These are phyloP conservation scores for Metschnikowia gelsemii DNA, from an alignment of 805 yeast species.

Conservation along the genomic window DNA sequence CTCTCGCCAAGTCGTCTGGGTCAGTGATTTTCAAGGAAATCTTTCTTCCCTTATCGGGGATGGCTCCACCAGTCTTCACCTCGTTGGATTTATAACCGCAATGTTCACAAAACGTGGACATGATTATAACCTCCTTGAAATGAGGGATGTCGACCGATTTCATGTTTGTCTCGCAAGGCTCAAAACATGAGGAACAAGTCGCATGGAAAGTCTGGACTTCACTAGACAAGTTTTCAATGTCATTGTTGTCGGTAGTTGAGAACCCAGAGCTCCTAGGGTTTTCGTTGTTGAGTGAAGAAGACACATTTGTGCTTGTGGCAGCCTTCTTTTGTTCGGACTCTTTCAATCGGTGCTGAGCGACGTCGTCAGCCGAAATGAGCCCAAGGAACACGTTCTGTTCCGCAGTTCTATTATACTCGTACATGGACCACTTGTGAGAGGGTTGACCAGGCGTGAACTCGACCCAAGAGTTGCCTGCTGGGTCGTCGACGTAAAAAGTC, in stretches of 20 bases:
- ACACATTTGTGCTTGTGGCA: conserved; percentile 37
- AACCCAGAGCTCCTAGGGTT: conserved; percentile 54
- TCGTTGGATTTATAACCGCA: conserved; percentile 98
- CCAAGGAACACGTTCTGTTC: conserved; percentile 88
- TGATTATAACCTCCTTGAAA: conserved; percentile 93
- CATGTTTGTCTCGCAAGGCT: conserved; percentile 90
- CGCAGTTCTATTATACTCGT: conserved; percentile 78
- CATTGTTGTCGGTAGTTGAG: conserved; percentile 60
- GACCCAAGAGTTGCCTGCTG: conserved; percentile 97
- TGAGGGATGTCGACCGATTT: conserved; percentile 95
- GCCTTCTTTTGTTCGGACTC: conserved; percentile 49
- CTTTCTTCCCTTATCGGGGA: conserved; percentile 80
- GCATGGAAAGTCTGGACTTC: conserved; percentile 94
- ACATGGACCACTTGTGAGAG: conserved; percentile 84
- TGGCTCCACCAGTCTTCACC: conserved; percentile 97
- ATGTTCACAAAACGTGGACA: conserved; percentile 88
- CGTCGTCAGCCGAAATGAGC: conserved; percentile 66
- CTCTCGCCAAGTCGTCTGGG: conserved; percentile 90
- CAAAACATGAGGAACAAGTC: conserved; percentile 86
- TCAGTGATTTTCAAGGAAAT: conserved; percentile 76
- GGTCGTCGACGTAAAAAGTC: conserved; percentile 82
- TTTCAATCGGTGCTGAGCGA: conserved; percentile 45
- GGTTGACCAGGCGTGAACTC: conserved; percentile 86
- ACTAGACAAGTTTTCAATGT: conserved; percentile 78
- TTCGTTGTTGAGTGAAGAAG: conserved; percentile 22